Conservation (phyloP, 2,329 filamentous ascomycete genomes). For the Magnaporthiopsis poae region DNA sequence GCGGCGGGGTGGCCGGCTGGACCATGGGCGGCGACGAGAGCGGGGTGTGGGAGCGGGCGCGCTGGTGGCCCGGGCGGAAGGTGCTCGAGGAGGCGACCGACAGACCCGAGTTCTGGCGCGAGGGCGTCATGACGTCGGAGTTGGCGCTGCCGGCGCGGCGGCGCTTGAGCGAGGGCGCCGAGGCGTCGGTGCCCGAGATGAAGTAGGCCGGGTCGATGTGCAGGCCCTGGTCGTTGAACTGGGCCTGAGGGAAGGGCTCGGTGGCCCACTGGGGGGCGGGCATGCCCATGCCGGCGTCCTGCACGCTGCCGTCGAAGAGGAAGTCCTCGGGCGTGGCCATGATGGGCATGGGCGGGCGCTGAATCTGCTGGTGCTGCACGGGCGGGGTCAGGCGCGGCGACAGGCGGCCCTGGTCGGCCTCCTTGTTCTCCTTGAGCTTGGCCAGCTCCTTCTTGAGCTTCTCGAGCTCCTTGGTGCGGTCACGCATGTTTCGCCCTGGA, state of each 20-base stretch:
- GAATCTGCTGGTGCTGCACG: not conserved
- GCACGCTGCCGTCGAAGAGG: slow-evolving; percentile 6
- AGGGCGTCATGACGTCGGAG: not conserved
- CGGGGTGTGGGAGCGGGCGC: slow-evolving; percentile 8
- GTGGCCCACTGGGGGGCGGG: not conserved
- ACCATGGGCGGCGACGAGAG: slow-evolving; percentile 8
- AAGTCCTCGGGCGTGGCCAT: slow-evolving; percentile 7
- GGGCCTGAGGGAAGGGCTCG: slow-evolving; percentile 8
- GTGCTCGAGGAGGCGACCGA: slow-evolving; percentile 2
- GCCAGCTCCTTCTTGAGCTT: slow-evolving; percentile 10
- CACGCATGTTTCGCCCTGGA: slow-evolving; percentile 9
- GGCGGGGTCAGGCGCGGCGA: slow-evolving; percentile 3
- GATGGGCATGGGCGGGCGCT: slow-evolving; percentile 2
- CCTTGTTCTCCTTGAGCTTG: slow-evolving; percentile 6
- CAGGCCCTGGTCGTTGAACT: slow-evolving; percentile 3
- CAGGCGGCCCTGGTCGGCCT: not conserved
- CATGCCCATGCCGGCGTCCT: slow-evolving; percentile 1
- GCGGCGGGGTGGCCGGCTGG: slow-evolving; percentile 1
- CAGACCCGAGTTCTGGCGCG: slow-evolving; percentile 1
- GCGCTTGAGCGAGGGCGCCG: slow-evolving; percentile 6
- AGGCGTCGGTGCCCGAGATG: not conserved
- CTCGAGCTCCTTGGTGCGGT: slow-evolving; percentile 10
- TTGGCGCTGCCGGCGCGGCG: slow-evolving; percentile 4
- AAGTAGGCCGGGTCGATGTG: slow-evolving; percentile 8
- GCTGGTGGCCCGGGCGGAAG: slow-evolving; percentile 4